phyloP scores from a whole-genome alignment of 495 filamentous ascomycete species.

The Xylaria intraflava region DNA sequence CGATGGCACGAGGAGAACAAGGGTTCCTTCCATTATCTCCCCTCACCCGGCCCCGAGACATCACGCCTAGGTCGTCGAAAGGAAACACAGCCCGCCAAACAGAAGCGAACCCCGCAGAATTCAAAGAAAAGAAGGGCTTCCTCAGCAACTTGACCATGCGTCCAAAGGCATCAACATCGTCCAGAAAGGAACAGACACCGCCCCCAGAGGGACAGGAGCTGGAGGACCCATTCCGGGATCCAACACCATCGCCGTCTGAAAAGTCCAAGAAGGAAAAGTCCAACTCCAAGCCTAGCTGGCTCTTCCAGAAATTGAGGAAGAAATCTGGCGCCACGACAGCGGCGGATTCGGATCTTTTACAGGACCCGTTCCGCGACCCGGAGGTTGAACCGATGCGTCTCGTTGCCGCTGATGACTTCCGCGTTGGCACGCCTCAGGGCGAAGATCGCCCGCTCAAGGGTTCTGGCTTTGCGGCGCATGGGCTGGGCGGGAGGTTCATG shows the following conservation, averaged over 20 bases:
- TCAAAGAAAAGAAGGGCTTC: background rate
- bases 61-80: background rate
- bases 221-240: background rate
- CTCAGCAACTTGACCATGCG: background rate
- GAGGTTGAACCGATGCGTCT: slow-evolving; percentile 2
- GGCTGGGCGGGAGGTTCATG: too few species aligned
- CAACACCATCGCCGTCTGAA: background rate
- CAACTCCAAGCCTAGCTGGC: background rate
- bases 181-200: background rate
- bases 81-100: too few species aligned
- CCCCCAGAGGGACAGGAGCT: background rate
- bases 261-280: background rate
- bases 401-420: slow-evolving; percentile 3
- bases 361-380: slow-evolving; percentile 8
- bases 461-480: background rate
- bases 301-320: background rate
- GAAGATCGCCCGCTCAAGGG: background rate
- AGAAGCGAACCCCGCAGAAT: background rate
- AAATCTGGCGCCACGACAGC: background rate
- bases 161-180: background rate
- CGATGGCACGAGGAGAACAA: background rate
- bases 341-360: background rate
- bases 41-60: background rate
- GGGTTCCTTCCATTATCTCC: background rate
- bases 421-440: background rate